Conservation (phyloP, 306 rosid genomes). For the Begonia loranthoides region DNA sequence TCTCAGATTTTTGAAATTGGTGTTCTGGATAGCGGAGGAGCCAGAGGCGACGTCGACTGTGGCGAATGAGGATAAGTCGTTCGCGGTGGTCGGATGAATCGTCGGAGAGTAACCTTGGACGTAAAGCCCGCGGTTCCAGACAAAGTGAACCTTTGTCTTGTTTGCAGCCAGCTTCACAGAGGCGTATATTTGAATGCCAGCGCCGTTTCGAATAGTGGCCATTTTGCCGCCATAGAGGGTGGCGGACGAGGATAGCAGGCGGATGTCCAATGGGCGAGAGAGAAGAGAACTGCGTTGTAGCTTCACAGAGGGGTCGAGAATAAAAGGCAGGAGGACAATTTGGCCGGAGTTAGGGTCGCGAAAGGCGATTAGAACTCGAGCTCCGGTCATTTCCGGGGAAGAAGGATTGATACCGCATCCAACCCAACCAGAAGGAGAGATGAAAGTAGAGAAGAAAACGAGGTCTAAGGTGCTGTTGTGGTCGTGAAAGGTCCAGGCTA, state of each 20-base stretch:
- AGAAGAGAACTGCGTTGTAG: conserved; percentile 67
- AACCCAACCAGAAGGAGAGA: conserved; percentile 97
- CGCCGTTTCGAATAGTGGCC: conserved; percentile 71
- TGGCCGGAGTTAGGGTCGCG: conserved; percentile 77
- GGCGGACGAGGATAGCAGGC: conserved; percentile 55
- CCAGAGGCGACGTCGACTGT: conserved; percentile 68
- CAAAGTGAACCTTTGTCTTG: conserved; percentile 52
- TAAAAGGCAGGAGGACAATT: conserved; percentile 57
- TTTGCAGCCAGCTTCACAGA: conserved; percentile 44
- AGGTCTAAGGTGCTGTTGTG: conserved; percentile 63
- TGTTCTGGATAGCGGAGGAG: conserved; percentile 27
- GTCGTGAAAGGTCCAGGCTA: conserved; percentile 89
- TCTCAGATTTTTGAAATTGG: conserved; percentile 22
- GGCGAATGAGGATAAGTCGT: conserved; percentile 56
- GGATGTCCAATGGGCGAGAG: conserved; percentile 69
- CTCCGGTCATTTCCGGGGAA: conserved; percentile 68
- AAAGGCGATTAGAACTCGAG: conserved; percentile 68
- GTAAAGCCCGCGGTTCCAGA: conserved; percentile 92
- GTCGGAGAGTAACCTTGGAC: conserved; percentile 98
- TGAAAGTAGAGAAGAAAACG: conserved; percentile 75
- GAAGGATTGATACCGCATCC: conserved; percentile 85
- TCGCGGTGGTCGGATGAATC: conserved; percentile 69
- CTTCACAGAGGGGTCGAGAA: conserved; percentile 67
- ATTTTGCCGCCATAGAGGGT: conserved; percentile 56
- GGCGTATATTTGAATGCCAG: conserved; percentile 57